Evolutionary conservation across 139 green algal species (phyloP), one percentile per base, ranked within the genome.

Genomic region (Chlorella vulgaris): DNA sequence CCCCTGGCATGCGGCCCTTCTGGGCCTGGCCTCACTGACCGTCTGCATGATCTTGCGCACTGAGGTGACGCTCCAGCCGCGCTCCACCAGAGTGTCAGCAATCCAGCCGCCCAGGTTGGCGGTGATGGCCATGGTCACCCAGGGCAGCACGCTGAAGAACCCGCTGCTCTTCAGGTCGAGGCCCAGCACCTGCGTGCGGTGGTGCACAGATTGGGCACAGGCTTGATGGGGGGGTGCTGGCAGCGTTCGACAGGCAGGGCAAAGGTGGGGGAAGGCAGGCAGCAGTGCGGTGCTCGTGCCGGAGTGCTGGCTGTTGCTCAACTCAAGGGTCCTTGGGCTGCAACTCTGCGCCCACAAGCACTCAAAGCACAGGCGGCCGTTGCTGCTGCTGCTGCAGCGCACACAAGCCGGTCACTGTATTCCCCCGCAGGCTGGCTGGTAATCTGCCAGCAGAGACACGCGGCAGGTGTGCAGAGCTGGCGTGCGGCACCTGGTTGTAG

Each of bases 31-130:
- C 0, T 2, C 38, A 7, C 58, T 40, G 58, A 89, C 86, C 24
- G 93, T 92, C 76, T 97, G 94, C 93, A 96, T 96, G 53, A 97
- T 61, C 87, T 98, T 98, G 38, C 96, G 89, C 33, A 98, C 94
- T 7, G 43, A 39, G 31, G 96, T 99, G 33, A 99, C 86, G 42
- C 35, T 86, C 26, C 83, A 61, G 1, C 96, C 96, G 10, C 80
- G 69, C 13, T 74, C 69, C 8, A 98, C 89, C 69, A 98, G 58
- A 2, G 81, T 87, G 88, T 99, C 96, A 2, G 96, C 96, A 22
- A 98, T 89, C 93, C 92, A 98, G 63, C 96, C 96, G 21, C 91
- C 95, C 62, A 96, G 71, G 84, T 98, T 98, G 53, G 93, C 88
- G 29, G 84, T 84, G 1, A 98, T 40, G 13, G 95, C 94, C 96